phyloP scores from a whole-genome alignment of 352 stramenopile genomes.

The Phytopythium vexans region DNA sequence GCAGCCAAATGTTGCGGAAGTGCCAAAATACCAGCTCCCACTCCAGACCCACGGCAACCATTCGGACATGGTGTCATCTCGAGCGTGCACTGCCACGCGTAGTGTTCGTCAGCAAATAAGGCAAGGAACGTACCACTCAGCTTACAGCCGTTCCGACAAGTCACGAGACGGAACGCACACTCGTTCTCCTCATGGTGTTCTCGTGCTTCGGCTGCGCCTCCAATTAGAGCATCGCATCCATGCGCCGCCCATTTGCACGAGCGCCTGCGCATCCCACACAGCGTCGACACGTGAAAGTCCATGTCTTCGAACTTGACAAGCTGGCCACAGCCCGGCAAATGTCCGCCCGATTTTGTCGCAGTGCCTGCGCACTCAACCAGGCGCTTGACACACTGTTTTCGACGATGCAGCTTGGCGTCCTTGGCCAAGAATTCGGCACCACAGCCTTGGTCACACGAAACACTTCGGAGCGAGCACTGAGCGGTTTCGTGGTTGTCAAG shows the following conservation, averaged over 20 bases:
- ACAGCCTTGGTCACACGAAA: slow-evolving; percentile 44
- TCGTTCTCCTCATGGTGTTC: slow-evolving; percentile 54
- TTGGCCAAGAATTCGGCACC: slow-evolving; percentile 38
- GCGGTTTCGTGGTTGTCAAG: slow-evolving; percentile 46
- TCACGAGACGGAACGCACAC: slow-evolving; percentile 48
- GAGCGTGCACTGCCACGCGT: slow-evolving; percentile 60
- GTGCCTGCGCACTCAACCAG: slow-evolving; percentile 34
- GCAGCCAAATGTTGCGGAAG: slow-evolving; percentile 25
- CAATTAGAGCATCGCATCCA: slow-evolving; percentile 42
- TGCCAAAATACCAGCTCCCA: not conserved
- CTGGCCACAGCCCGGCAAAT: slow-evolving; percentile 35
- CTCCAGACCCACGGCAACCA: slow-evolving; percentile 7
- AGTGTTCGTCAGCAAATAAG: slow-evolving; percentile 58
- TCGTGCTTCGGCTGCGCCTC: slow-evolving; percentile 33
- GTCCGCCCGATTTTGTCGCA: not conserved
- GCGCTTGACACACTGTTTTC: slow-evolving; percentile 51
- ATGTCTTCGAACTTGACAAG: slow-evolving; percentile 51
- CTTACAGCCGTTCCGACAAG: slow-evolving; percentile 48
- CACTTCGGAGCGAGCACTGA: slow-evolving; percentile 39
- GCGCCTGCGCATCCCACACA: slow-evolving; percentile 45
- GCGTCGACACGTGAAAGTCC: slow-evolving; percentile 44
- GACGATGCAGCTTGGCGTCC: slow-evolving; percentile 26
- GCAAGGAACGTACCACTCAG: slow-evolving; percentile 33
- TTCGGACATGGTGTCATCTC: slow-evolving; percentile 42
- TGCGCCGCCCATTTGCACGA: slow-evolving; percentile 50